phyloP scores from a whole-genome alignment of 352 stramenopile species.

The Pythium phragmitis region DNA sequence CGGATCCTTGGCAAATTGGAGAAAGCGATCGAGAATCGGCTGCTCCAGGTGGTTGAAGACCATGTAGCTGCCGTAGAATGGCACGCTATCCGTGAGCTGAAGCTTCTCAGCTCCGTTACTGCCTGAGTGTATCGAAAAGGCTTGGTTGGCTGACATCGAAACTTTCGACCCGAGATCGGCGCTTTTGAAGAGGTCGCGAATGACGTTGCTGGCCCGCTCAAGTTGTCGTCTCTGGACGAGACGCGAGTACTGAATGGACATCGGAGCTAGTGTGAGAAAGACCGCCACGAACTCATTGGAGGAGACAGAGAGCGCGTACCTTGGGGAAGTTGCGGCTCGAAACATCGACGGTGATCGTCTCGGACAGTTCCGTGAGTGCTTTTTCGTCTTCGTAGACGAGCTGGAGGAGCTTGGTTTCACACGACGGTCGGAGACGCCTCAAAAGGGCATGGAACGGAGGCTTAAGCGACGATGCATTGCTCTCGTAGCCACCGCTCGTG shows the following conservation, averaged over 20 bases:
- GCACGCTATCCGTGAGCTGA: constrained; percentile 55
- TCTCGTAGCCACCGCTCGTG: constrained; percentile 25
- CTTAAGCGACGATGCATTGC: constrained; percentile 29
- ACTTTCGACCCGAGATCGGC: constrained; percentile 23
- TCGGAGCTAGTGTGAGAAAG: neutral
- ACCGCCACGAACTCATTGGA: neutral
- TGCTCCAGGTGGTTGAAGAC: constrained; percentile 73
- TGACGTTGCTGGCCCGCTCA: constrained; percentile 39
- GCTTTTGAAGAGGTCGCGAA: constrained; percentile 54
- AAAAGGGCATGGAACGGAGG: constrained; percentile 51
- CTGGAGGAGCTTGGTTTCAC: constrained; percentile 61
- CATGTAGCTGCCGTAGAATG: constrained; percentile 53
- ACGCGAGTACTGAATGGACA: constrained; percentile 37
- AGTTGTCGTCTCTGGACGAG: constrained; percentile 55
- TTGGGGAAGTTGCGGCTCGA: constrained; percentile 60
- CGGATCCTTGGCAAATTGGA: constrained; percentile 66
- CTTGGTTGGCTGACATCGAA: constrained; percentile 39
- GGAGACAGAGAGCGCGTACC: constrained; percentile 18
- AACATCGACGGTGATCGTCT: constrained; percentile 56
- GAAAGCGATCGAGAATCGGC: constrained; percentile 61
- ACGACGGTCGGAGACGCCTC: constrained; percentile 47
- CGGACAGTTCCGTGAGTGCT: constrained; percentile 34
- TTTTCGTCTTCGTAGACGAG: constrained; percentile 72
- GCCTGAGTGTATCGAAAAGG: constrained; percentile 46
- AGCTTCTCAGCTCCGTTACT: constrained; percentile 48